phyloP scores from a whole-genome alignment of 2,329 filamentous ascomycete species.

The Graphilbum fragrans region DNA sequence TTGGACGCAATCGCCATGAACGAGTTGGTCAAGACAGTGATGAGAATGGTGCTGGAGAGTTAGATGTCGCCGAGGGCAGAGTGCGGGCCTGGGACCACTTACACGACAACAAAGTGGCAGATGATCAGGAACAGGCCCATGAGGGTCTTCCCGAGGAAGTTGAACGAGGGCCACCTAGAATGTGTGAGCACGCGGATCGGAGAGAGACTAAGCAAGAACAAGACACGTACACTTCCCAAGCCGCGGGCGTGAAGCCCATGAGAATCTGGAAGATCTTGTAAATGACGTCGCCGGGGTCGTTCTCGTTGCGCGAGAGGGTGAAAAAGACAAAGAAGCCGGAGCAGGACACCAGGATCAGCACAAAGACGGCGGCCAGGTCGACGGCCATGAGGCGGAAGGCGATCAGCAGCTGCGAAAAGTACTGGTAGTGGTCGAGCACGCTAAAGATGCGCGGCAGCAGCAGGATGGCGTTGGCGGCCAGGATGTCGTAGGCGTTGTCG shows the following conservation, averaged over 20 bases:
- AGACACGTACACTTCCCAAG: conserved; percentile 66
- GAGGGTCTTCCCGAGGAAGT: conserved; percentile 62
- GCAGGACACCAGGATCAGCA: conserved; percentile 76
- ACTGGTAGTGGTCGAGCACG: conserved; percentile 86
- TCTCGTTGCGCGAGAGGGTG: conserved; percentile 62
- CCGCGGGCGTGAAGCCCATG: conserved; percentile 92
- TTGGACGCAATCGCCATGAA: conserved; percentile 94
- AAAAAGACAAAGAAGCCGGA: conserved; percentile 96
- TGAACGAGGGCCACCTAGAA: conserved; percentile 56
- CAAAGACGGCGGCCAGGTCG: conserved; percentile 73
- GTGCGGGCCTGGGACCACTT: conserved; percentile 18
- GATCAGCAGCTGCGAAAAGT: conserved; percentile 89
- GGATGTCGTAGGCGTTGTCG: conserved; percentile 82
- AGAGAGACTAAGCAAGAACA: background rate
- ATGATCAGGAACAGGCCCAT: conserved; percentile 81
- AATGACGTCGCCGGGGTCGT: conserved; percentile 62
- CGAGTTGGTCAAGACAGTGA: conserved; percentile 91
- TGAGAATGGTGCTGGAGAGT: conserved; percentile 61
- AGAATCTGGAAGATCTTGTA: conserved; percentile 88
- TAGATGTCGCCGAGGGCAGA: background rate
- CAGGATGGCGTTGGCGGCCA: conserved; percentile 81
- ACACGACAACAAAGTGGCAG: conserved; percentile 86
- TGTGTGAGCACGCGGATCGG: background rate
- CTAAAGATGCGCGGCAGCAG: conserved; percentile 87
- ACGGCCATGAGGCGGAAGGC: conserved; percentile 90